A percentile compares a stretch with the other conserved stretches of the same genome.
Conservation (phyloP, 371 early-diverging fungal species). For the Rhizopus delemar region DNA sequence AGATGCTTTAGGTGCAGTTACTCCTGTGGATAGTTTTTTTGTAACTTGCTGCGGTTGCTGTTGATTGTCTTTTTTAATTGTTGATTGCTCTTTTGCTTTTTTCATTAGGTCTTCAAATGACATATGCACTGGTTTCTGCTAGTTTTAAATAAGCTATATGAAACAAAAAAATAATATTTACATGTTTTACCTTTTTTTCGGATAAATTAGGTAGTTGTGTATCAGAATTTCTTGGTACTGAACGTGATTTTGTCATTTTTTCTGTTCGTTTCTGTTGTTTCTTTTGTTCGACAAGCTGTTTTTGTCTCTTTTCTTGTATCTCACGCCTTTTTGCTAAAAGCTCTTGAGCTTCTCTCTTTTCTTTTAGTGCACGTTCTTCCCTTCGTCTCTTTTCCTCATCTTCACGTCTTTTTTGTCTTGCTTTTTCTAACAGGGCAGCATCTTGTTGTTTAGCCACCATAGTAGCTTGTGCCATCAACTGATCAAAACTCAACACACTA, state of each 20-base stretch:
- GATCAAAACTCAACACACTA: conserved; percentile 27
- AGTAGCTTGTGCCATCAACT: conserved; percentile 44
- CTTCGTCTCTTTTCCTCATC: conserved; percentile 32
- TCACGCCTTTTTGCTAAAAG: conserved; percentile 22
- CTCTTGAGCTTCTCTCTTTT: conserved; percentile 33
- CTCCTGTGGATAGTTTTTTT: conserved; percentile 6
- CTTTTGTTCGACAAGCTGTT: conserved; percentile 17
- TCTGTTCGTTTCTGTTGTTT: conserved; percentile 13
- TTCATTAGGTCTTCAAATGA: conserved; percentile 42
- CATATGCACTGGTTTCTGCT: conserved; percentile 37
- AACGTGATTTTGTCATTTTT: conserved; percentile 14
- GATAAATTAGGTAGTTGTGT: conserved; percentile 8
- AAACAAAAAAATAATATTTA: background rate
- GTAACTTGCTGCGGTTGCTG: background rate
- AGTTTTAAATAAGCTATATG: background rate
- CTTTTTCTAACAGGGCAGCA: conserved; percentile 32
- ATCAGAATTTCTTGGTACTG: background rate
- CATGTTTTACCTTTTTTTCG: conserved; percentile 22
- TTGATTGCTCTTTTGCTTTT: conserved; percentile 35
- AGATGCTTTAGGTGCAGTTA: conserved; percentile 7
- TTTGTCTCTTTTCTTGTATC: conserved; percentile 24
- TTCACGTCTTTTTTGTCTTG: conserved; percentile 31
- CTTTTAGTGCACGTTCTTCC: conserved; percentile 32
- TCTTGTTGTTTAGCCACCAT: conserved; percentile 41
- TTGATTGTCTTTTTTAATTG: conserved; percentile 12